Evolutionary conservation across 768 basidiomycete genomes (phyloP).

Genomic region (Cystobasidiopsis lactophilus): DNA sequence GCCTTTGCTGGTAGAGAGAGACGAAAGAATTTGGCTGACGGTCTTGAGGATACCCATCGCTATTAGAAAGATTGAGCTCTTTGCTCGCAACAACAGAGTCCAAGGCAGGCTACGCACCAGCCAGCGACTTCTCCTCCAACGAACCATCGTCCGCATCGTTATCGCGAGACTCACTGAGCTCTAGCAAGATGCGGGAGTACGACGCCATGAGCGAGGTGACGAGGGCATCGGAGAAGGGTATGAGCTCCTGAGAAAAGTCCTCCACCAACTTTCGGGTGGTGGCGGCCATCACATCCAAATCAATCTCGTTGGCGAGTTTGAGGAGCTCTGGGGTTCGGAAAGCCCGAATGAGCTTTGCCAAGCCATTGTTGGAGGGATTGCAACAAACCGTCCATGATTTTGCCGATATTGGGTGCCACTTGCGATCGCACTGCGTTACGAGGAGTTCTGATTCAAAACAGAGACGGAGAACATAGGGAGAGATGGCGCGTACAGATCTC

Average conservation of each 20-base stretch:
- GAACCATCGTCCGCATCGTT: conserved; percentile 35
- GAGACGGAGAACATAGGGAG: background rate
- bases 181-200: conserved; percentile 54
- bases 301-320: conserved; percentile 74
- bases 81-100: too few species aligned
- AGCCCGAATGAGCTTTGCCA: background rate
- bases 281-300: conserved; percentile 58
- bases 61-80: too few species aligned
- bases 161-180: conserved; percentile 31
- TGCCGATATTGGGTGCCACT: conserved; percentile 54
- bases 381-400: conserved; percentile 42
- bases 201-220: conserved; percentile 57
- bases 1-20: conserved; percentile 49
- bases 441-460: background rate
- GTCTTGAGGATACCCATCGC: conserved; percentile 52
- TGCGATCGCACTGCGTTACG: conserved; percentile 37
- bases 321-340: conserved; percentile 30
- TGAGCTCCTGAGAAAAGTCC: conserved; percentile 56
- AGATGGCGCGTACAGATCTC: conserved; percentile 13
- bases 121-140: conserved; percentile 42
- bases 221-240: conserved; percentile 64
- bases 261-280: conserved; percentile 74
- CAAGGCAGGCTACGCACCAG: too few species aligned
- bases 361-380: conserved; percentile 16
- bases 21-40: conserved; percentile 40